Evolutionary conservation across 768 basidiomycete species (phyloP).

Genomic region (Kwoniella sp.): DNA sequence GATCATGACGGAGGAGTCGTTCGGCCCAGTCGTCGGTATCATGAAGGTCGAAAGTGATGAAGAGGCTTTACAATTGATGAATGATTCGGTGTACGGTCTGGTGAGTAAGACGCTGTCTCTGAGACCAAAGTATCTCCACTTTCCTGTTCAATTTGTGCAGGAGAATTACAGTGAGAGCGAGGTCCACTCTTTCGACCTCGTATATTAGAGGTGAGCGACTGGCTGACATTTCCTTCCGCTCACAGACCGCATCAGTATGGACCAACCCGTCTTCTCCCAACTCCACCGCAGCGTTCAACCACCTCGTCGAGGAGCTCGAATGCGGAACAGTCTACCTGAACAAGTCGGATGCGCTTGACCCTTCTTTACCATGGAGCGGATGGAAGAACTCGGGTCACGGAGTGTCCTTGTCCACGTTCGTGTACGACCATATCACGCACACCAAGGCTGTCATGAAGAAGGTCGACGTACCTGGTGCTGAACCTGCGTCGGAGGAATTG

Average conservation of each 20-base stretch:
- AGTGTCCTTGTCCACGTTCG: slow-evolving; percentile 77
- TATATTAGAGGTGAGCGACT: too few relatives aligned
- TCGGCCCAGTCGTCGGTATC: slow-evolving; percentile 91
- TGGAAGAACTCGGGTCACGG: slow-evolving; percentile 92
- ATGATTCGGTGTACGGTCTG: slow-evolving; percentile 91
- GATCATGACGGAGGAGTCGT: slow-evolving; percentile 83
- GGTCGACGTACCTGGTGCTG: slow-evolving; percentile 23
- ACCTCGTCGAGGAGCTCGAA: slow-evolving; percentile 71
- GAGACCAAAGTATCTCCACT: not conserved
- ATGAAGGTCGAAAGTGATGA: slow-evolving; percentile 82
- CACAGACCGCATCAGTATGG: slow-evolving; percentile 84
- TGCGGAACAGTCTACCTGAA: slow-evolving; percentile 94
- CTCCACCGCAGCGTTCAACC: slow-evolving; percentile 71
- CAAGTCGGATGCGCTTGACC: slow-evolving; percentile 84
- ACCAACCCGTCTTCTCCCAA: slow-evolving; percentile 68
- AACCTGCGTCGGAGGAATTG: not conserved
- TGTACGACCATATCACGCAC: slow-evolving; percentile 54
- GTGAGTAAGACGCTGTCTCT: slow-evolving; percentile 33
- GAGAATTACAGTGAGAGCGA: too few relatives aligned
- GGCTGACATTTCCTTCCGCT: not conserved
- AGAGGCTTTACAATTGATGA: slow-evolving; percentile 88
- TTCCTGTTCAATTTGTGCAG: not conserved
- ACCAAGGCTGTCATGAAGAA: slow-evolving; percentile 56
- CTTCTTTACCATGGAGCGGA: slow-evolving; percentile 91
- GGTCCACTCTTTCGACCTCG: too few relatives aligned